Base-by-base conservation (phyloP, 768 basidiomycete species). In the Naganishia kalamii region DNA sequence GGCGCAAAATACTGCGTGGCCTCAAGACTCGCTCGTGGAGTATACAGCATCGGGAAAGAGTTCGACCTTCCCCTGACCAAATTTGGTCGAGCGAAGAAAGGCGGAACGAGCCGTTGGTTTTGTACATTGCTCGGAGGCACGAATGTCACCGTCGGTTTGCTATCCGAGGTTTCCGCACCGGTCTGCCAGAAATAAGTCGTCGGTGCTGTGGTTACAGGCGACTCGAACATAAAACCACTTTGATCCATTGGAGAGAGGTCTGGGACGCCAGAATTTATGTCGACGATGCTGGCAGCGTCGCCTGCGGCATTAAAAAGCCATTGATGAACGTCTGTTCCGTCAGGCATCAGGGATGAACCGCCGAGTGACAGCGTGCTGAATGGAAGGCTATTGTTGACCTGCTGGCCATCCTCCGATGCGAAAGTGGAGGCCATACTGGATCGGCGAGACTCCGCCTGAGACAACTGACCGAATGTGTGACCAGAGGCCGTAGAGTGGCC, bases 21-120 rank as follows among this genome's bases (percentile, higher is more conserved):
- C 2, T 23, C 54, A 4, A 25, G 11, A 25, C 21, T 35, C n/a
- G 11, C 35, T 37, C 54, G 17, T 3, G 54, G 54, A 13, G 54
- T 57, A 40, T 57, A 32, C 0, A 51, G 40, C 25, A 51, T 37
- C 27, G 63, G 63, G 4, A 64, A 23, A 3, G 63, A 64, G 35
- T 51, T 64, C 6, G 63, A 64, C 23, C 63, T 48, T 43, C 49
- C 41, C 32, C 63, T 40, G 3, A 32, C 25, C 19, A 64, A 32
- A 8, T 30, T 5, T 27, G 63, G 63, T 30, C 63, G 48, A 41
- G 10, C 37, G 7, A 41, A 19, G n/a, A 46, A 19, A 3, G 43
- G 6, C 17, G 32, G 29, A 4, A 25, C 23, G 4, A 21, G 21
- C 27, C 27, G 54, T 3, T 57, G 35, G 11, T 13, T 2, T 21